Evolutionary conservation across 371 early-diverging fungal genomes (phyloP).

Genomic region (Batkoa obscura): DNA sequence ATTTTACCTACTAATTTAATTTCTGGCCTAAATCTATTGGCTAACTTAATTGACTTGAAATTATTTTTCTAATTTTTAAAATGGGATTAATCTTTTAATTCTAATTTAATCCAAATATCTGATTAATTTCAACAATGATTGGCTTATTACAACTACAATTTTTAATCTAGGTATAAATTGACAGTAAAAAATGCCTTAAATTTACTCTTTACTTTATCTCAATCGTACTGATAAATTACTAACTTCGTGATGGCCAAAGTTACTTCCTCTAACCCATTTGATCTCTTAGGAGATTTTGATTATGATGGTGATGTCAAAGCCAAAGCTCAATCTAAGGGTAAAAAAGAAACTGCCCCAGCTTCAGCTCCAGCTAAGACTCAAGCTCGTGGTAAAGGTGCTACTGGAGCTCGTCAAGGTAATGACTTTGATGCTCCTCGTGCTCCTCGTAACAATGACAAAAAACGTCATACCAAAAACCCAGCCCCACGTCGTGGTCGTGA

Average conservation of each 20-base stretch:
- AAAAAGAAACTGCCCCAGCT: slow-evolving; percentile 13
- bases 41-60: too few species aligned
- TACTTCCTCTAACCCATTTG: slow-evolving; percentile 28
- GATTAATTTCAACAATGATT: too few species aligned
- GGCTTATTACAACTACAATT: too few species aligned
- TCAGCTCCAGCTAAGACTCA: slow-evolving; percentile 9
- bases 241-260: slow-evolving; percentile 12
- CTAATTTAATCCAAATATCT: too few species aligned
- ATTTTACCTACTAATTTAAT: too few species aligned
- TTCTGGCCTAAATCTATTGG: too few species aligned
- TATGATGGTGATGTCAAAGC: slow-evolving; percentile 18
- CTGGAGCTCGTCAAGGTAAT: slow-evolving; percentile 13
- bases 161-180: too few species aligned
- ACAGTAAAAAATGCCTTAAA: too few species aligned
- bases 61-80: too few species aligned
- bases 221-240: too few species aligned
- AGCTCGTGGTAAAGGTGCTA: slow-evolving; percentile 6
- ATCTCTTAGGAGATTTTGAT: slow-evolving; percentile 38
- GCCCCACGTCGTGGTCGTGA: slow-evolving; percentile 29
- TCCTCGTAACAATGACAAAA: slow-evolving; percentile 4
- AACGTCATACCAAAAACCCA: slow-evolving; percentile 6
- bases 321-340: not conserved
- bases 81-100: too few species aligned
- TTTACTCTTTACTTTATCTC: too few species aligned
- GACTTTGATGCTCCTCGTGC: slow-evolving; percentile 1